Conservation (phyloP, 331 rosid species). For the Quercus lobata region DNA sequence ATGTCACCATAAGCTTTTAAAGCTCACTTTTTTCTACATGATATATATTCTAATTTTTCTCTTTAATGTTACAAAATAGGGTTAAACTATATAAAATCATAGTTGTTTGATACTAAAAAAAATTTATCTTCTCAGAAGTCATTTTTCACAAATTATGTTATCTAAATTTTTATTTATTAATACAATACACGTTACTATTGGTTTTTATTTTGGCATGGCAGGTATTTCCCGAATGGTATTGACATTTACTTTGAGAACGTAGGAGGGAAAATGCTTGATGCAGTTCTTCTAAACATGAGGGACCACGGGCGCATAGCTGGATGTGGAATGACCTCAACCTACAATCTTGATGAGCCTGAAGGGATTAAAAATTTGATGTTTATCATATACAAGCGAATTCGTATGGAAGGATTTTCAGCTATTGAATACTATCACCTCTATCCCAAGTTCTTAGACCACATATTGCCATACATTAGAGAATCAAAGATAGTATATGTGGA, state of each 20-base stretch:
- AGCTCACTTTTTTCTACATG: too few species aligned
- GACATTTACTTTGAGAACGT: constrained; percentile 19
- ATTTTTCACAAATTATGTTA: too few species aligned
- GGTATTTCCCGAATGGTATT: constrained; percentile 9
- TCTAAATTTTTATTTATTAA: too few species aligned
- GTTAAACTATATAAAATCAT: too few species aligned
- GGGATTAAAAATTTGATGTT: background rate
- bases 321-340: background rate
- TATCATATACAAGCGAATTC: too few species aligned
- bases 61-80: too few species aligned
- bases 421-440: background rate
- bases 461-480: constrained; percentile 3
- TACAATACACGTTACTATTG: too few species aligned
- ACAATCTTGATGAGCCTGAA: background rate
- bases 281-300: constrained; percentile 3
- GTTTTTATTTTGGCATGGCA: background rate
- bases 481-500: background rate
- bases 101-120: too few species aligned
- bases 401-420: too few species aligned
- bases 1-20: too few species aligned
- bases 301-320: background rate
- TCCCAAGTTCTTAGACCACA: background rate
- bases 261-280: constrained; percentile 10
- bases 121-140: too few species aligned
- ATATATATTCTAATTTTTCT: too few species aligned